Base-by-base conservation (phyloP, 441 rosid species). In the Populus hybrid region DNA sequence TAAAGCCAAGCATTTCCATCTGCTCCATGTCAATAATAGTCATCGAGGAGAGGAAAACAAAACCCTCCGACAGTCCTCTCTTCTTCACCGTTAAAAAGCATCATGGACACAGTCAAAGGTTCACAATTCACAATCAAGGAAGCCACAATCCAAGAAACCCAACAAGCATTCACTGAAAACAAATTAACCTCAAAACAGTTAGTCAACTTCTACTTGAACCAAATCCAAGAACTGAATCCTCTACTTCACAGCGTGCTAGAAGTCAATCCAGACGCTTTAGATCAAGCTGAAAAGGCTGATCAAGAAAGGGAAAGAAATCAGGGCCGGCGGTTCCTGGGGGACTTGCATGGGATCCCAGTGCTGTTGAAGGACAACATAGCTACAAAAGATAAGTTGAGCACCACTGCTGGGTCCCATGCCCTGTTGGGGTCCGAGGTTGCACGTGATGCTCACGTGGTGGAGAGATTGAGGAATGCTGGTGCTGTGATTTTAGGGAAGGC, bases 201-300 rank as follows among this genome's bases (percentile, higher is more conserved):
- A 30, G 82, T 78, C 34, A 65, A 77, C 34, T 79, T 80, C 76
- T 84, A 86, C 83, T 38, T 86, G 28, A 46, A 76, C 71, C 84
- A 42, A 46, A 80, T 86, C 79, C 59, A 76, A 11, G 3, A 78
- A 70, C 83, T 80, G 24, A 86, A 86, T 67, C 81, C 85, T 30
- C 32, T 5, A 21, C 86, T 84, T 77, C 85, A 76, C 28, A 36
- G 81, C 73, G 84, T 86, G 10, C 34, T 84, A 23, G 86, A 86
- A 67, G 34, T 83, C 59, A 83, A 86, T 64, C 85, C 86, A 6
- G 82, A 82, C 54, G 86, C 85, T 5, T 78, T 69, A 6, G 70
- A 7, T 16, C 83, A 86, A 76, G 88, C 86, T 14, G 80, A 78
- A 32, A 75, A 76, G 69, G 86, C 86, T 64, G 86, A 86, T 69